These are phyloP conservation scores for Xylaria acuta DNA, from an alignment of 495 filamentous ascomycete species.

Conservation along the genomic window DNA sequence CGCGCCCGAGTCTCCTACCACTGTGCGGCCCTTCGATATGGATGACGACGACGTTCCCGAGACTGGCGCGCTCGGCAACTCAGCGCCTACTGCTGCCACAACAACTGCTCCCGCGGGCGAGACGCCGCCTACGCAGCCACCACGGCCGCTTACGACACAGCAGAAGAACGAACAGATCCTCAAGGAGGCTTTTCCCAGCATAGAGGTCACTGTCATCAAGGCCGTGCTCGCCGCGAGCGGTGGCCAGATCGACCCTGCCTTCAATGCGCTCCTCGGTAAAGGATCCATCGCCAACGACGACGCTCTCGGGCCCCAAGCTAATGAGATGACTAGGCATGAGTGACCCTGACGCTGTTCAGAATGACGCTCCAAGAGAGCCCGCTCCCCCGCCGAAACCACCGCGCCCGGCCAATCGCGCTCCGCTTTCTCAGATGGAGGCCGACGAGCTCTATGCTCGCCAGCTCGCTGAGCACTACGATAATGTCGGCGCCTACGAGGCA, in stretches of 20 bases:
- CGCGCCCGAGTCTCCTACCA: conserved; percentile 79
- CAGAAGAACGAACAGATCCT: conserved; percentile 87
- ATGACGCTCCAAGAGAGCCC: conserved; percentile 51
- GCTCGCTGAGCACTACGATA: conserved; percentile 88
- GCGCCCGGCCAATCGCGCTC: conserved; percentile 66
- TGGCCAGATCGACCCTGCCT: conserved; percentile 89
- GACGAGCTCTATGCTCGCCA: conserved; percentile 95
- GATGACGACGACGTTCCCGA: conserved; percentile 84
- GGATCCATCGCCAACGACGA: background rate
- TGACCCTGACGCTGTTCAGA: conserved; percentile 82
- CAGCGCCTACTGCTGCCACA: conserved; percentile 49
- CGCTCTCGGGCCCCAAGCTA: background rate
- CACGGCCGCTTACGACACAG: conserved; percentile 78
- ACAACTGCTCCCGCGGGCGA: conserved; percentile 49
- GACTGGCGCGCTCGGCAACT: conserved; percentile 52
- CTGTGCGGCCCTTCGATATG: conserved; percentile 81
- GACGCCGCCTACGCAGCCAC: conserved; percentile 80
- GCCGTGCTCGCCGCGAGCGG: conserved; percentile 86
- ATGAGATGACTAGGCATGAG: conserved; percentile 73
- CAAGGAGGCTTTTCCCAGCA: conserved; percentile 88
- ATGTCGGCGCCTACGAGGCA: conserved; percentile 58
- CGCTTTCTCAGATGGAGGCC: conserved; percentile 80
- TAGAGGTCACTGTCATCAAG: conserved; percentile 83
- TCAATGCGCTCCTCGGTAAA: conserved; percentile 90
- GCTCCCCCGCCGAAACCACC: conserved; percentile 72